Base-by-base conservation (phyloP, 1,284 basidiomycete genomes). In the Ceratobasidium sp. region DNA sequence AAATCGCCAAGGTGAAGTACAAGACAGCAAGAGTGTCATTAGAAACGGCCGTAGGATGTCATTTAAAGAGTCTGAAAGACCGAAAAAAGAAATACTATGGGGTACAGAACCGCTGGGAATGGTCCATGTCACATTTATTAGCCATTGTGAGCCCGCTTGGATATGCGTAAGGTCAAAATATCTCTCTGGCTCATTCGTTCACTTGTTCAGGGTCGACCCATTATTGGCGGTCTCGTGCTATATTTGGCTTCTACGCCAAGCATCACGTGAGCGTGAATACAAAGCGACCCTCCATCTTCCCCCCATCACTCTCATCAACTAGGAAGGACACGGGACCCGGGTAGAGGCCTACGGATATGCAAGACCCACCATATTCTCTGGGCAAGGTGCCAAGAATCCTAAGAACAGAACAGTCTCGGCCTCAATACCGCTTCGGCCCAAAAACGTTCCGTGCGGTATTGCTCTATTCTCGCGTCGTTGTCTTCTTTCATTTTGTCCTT, bases 321-420 rank as follows among this genome's bases (percentile, higher is more conserved):
- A 34, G 29, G 29, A 19, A 34, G 14, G 29, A 34, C 31, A 34
- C 54, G 7, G 54, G 54, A 58, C 22, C 43, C 11, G 2, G 39
- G 48, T 63, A 48, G 41, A 6, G 61, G 16, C 43, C 8, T 19
- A 48, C 61, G 61, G 61, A 48, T 43, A 29, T 46, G 61, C 61
- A 29, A 63, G 11, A 46, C 61, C 61, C 61, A 48, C 61, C 54
- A 46, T 63, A 39, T 63, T 58, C 61, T 46, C 22, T 63, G 61
- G 37, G 22, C 27, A 56, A 24, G 7, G 1, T 31, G 54, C 54
- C 29, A 27, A 56, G 54, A 8, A 29, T 31, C 1, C 54, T 31
- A 56, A 56, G 54, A 56, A 56, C 54, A 56, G 54, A 56, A 56
- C 54, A 56, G 27, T 27, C 16, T 56, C 54, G 54, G 54, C 14